Conservation (phyloP, 257 asterid genomes). For the Capsicum baccatum region DNA sequence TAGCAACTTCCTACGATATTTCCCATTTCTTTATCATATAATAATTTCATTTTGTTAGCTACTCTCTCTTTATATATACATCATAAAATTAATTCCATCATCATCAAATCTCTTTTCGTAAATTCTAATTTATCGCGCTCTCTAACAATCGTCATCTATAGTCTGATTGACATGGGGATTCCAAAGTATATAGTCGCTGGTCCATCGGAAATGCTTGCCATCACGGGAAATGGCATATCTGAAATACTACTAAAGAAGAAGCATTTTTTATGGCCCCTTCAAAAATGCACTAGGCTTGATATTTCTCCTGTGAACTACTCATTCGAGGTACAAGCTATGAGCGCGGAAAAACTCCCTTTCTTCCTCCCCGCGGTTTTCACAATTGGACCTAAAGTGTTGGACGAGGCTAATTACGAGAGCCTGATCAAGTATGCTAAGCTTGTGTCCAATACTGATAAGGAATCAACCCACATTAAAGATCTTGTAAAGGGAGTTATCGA, state of each 20-base stretch:
- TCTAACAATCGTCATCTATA: not conserved
- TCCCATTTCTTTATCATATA: not conserved
- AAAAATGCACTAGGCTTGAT: conserved; percentile 44
- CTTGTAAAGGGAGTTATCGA: conserved; percentile 74
- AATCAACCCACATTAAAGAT: conserved; percentile 56
- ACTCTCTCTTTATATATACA: not conserved
- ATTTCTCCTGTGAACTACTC: conserved; percentile 69
- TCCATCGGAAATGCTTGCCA: conserved; percentile 20
- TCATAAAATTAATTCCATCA: not conserved
- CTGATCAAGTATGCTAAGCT: conserved; percentile 67
- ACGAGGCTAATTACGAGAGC: conserved; percentile 39
- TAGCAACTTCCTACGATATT: conserved; percentile 1
- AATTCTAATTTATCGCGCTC: not conserved
- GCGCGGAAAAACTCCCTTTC: conserved; percentile 77
- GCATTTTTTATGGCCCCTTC: conserved; percentile 25
- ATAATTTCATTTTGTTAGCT: not conserved
- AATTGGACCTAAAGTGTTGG: conserved; percentile 55
- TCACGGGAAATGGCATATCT: not conserved
- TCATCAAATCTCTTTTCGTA: not conserved
- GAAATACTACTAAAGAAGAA: conserved; percentile 20
- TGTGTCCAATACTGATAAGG: conserved; percentile 58
- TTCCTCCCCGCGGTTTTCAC: conserved; percentile 77
- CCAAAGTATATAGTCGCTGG: conserved; percentile 10
- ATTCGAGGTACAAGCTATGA: conserved; percentile 77
- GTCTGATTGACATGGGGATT: not conserved